Conservation (phyloP, 1,139 yeast species). For the Kodamaea anthophila region DNA sequence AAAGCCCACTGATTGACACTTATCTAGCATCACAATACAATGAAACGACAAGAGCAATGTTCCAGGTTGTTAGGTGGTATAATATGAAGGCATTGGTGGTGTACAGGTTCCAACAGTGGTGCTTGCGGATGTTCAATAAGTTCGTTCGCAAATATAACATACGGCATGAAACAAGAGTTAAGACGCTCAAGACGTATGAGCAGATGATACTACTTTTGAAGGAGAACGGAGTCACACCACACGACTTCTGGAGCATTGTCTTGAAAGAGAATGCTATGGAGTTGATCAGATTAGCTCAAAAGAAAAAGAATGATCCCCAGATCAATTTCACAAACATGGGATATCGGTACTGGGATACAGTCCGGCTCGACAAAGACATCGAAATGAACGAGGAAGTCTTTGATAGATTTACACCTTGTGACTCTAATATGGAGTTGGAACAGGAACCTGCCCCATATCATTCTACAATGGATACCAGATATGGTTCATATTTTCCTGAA, state of each 20-base stretch:
- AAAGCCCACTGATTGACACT: constrained; percentile 22
- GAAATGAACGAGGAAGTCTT: constrained; percentile 21
- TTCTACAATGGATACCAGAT: constrained; percentile 15
- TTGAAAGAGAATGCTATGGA: constrained; percentile 25
- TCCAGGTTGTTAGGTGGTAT: constrained; percentile 20
- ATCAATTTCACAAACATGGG: constrained; percentile 4
- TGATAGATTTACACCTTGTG: constrained; percentile 7
- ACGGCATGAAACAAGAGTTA: constrained; percentile 13
- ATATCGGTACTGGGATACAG: constrained; percentile 8
- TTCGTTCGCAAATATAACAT: constrained; percentile 29
- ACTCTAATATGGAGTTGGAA: constrained; percentile 11
- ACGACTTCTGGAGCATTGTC: constrained; percentile 22
- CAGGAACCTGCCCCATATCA: constrained; percentile 1
- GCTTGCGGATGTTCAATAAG: constrained; percentile 31
- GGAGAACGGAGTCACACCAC: constrained; percentile 16
- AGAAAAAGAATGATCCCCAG: constrained; percentile 5
- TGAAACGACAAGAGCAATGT: constrained; percentile 12
- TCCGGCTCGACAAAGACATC: constrained; percentile 14
- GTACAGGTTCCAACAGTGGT: constrained; percentile 32
- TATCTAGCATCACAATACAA: constrained; percentile 22
- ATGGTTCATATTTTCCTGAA: constrained; percentile 19
- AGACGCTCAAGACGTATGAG: constrained; percentile 18
- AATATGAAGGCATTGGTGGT: constrained; percentile 20
- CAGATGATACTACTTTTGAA: constrained; percentile 20
- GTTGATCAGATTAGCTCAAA: constrained; percentile 13